Conservation (phyloP, 306 rosid genomes). For the Ammopiptanthus mongolicus region DNA sequence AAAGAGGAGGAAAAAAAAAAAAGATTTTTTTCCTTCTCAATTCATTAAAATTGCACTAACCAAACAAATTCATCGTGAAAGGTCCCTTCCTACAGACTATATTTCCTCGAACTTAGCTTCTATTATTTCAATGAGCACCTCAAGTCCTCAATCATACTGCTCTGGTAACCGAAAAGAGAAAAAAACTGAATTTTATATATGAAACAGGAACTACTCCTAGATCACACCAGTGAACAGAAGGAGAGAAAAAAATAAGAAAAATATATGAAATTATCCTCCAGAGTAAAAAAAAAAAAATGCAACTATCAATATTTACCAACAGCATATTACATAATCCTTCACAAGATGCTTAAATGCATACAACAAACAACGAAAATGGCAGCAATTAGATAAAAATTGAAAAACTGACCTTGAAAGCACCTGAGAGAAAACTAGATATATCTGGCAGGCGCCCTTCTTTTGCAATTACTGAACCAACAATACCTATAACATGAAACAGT, state of each 20-base stretch:
- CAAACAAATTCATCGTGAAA: neutral
- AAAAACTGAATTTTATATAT: neutral
- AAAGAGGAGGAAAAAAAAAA: neutral
- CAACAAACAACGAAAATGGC: neutral
- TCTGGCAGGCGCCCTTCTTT: conserved; percentile 67
- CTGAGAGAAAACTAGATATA: conserved; percentile 59
- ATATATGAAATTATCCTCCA: neutral
- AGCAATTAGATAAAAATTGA: neutral
- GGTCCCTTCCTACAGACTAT: neutral
- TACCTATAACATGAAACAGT: conserved; percentile 40
- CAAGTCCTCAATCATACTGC: neutral
- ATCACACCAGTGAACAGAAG: neutral
- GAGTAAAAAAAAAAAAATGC: neutral
- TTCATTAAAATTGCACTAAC: neutral
- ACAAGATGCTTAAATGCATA: neutral
- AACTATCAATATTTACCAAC: neutral
- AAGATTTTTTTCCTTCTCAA: neutral
- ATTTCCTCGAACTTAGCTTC: neutral
- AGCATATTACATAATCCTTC: neutral
- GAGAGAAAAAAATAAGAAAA: neutral
- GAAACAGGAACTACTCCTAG: neutral
- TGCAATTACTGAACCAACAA: conserved; percentile 79
- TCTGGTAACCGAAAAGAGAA: neutral
- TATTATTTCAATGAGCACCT: neutral
- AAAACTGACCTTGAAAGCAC: conserved; percentile 75